These are phyloP conservation scores for Leucoagaricus sp. DNA, from an alignment of 1,284 basidiomycete species.

Conservation along the genomic window DNA sequence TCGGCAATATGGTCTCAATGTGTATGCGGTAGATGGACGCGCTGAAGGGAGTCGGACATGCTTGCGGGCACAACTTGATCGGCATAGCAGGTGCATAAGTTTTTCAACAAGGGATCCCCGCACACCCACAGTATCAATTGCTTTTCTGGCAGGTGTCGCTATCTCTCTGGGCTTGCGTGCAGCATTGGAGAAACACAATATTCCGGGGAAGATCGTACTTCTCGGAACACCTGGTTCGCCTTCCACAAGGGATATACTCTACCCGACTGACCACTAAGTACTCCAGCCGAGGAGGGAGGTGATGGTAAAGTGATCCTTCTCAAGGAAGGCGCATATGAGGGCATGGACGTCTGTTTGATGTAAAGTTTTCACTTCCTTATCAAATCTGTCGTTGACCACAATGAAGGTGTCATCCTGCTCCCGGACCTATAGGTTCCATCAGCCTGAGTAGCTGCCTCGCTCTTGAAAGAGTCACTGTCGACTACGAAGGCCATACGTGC, in stretches of 20 bases:
- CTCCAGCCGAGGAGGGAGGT: constrained; percentile 70
- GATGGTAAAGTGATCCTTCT: constrained; percentile 68
- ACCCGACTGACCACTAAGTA: not conserved
- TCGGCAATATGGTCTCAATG: constrained; percentile 5
- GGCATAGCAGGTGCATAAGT: constrained; percentile 48
- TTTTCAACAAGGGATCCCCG: not conserved
- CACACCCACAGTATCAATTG: no score
- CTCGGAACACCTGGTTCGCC: constrained; percentile 71
- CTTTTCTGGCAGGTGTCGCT: constrained; percentile 53
- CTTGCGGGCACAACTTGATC: constrained; percentile 81
- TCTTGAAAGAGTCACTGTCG: constrained; percentile 46
- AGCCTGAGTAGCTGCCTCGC: constrained; percentile 57
- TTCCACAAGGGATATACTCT: not conserved
- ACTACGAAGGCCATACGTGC: constrained; percentile 62
- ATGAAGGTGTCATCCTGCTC: constrained; percentile 62
- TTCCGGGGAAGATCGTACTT: constrained; percentile 67
- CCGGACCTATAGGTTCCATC: constrained; percentile 56
- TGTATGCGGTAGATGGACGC: constrained; percentile 51
- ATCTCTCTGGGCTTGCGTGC: constrained; percentile 63
- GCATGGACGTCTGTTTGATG: constrained; percentile 72
- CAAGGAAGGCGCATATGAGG: constrained; percentile 63
- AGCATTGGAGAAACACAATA: constrained; percentile 56
- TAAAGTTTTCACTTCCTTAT: constrained; percentile 27
- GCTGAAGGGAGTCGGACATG: constrained; percentile 66
- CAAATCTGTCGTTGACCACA: not conserved